Percentiles rank a stretch among this genome's conserved stretches.
These are phyloP conservation scores for Trichosporon faecale DNA, from an alignment of 1,284 basidiomycete genomes.

Conservation along the genomic window DNA sequence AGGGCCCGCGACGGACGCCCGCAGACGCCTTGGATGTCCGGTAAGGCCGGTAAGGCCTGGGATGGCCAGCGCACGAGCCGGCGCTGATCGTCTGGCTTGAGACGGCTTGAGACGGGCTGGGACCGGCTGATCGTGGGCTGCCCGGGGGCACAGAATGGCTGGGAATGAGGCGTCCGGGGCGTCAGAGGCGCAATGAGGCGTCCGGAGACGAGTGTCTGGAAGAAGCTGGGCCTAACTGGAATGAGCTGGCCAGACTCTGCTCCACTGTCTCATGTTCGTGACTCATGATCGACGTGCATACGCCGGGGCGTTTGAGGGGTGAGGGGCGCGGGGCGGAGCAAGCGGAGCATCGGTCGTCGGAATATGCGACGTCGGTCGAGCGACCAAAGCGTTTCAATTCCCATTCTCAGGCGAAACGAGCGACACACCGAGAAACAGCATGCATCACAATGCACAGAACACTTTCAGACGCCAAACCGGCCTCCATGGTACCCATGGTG, in stretches of 20 bases:
- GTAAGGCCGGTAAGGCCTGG: background rate
- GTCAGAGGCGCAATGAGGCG: background rate
- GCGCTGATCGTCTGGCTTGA: background rate
- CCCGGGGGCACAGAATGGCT: background rate
- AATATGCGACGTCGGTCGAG: background rate
- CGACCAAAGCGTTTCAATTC: background rate
- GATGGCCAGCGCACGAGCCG: background rate
- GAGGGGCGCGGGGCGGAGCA: background rate
- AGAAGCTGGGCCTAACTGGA: background rate
- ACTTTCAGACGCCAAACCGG: background rate
- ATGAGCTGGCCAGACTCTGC: background rate
- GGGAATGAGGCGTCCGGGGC: constrained; percentile 1
- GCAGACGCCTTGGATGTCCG: background rate
- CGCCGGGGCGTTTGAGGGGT: background rate
- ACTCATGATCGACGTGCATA: background rate
- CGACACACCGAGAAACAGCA: background rate
- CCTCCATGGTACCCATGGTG: background rate
- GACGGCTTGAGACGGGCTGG: too few relatives aligned
- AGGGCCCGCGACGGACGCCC: background rate
- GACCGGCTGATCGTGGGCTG: background rate
- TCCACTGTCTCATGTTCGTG: background rate
- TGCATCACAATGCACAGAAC: background rate
- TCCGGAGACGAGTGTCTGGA: background rate
- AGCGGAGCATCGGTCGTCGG: background rate
- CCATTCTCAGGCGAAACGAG: background rate